Base-by-base conservation (phyloP, 1,284 basidiomycete species). In the Trichosporon sp. region DNA sequence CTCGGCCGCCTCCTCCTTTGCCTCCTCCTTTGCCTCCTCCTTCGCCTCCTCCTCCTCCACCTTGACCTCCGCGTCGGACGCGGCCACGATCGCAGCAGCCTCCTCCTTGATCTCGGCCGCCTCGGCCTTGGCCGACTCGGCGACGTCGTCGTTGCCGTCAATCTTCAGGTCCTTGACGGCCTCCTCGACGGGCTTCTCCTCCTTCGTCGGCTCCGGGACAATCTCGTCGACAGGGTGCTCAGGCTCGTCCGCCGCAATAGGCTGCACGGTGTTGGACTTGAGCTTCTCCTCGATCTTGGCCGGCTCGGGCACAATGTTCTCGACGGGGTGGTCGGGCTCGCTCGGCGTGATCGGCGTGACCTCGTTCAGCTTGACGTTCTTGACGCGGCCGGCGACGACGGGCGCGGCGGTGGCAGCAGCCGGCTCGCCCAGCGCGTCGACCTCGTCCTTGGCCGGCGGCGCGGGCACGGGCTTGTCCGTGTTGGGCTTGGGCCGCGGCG, bases 121-220 rank as follows among this genome's bases (percentile, higher is more conserved):
- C 27, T 42, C 63, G 13, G 18, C 15, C 63, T 63, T 63, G 62
- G 74, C 68, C 65, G 77, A 73, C 25, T 72, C 74, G 18, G 56
- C 29, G 7, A 69, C 67, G 15, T 74, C 70, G 18, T 74, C 73
- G 29, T 74, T 47, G 58, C 77, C 65, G 60, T 70, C 69, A 25
- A 65, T 69, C n/a, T 76, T 77, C 12, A 78, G 25, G 25, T 76
- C 77, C 18, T 60, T 60, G 56, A 60, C 56, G 15, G 18, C 56
- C 29, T 60, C 27, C 56, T 60, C 27, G 7, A n/a, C 27, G 18
- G 56, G 56, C 56, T 60, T 60, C 56, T 60, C 53, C 53, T 58
- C 21, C 53, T 58, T 29, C 34, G 31, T 32, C 34, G 62, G 34
- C 62, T 38, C 62, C 9, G 42, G 62, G 38, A 42, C 18, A n/a